phyloP scores from a whole-genome alignment of 2,329 filamentous ascomycete genomes.

The Calycina herbarum region DNA sequence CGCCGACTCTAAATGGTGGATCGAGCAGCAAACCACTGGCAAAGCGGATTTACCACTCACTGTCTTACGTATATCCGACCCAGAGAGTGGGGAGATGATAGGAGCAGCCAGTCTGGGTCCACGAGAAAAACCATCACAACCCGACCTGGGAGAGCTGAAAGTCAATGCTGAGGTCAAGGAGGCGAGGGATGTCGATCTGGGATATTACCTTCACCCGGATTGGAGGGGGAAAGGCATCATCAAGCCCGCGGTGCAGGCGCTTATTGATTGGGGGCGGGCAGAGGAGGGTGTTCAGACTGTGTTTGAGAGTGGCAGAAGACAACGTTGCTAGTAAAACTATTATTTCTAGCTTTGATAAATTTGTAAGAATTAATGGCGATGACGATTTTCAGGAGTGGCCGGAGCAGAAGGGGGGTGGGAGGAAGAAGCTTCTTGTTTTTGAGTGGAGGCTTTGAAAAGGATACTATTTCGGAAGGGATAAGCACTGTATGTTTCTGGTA shows the following conservation, averaged over 20 bases:
- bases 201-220: conserved; percentile 24
- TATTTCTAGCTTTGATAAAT: conserved; percentile 15
- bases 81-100: too few species aligned
- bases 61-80: too few species aligned
- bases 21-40: too few species aligned
- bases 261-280: conserved; percentile 15
- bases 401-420: conserved; percentile 23
- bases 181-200: conserved; percentile 14
- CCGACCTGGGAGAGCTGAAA: too few species aligned
- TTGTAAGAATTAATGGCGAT: conserved; percentile 11
- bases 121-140: too few species aligned
- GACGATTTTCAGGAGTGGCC: conserved; percentile 14
- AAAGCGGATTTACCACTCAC: too few species aligned
- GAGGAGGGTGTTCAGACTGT: conserved; percentile 14
- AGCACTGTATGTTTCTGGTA: neutral
- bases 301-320: conserved; percentile 12
- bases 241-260: conserved; percentile 13
- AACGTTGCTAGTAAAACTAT: conserved; percentile 21
- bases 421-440: conserved; percentile 19
- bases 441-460: conserved; percentile 15
- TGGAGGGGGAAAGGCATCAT: conserved; percentile 21
- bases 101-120: too few species aligned
- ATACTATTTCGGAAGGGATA: neutral
- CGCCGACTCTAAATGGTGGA: too few species aligned
- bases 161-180: neutral